Evolutionary conservation across 805 yeast species (phyloP).

Genomic region (Ogataea minuta): DNA sequence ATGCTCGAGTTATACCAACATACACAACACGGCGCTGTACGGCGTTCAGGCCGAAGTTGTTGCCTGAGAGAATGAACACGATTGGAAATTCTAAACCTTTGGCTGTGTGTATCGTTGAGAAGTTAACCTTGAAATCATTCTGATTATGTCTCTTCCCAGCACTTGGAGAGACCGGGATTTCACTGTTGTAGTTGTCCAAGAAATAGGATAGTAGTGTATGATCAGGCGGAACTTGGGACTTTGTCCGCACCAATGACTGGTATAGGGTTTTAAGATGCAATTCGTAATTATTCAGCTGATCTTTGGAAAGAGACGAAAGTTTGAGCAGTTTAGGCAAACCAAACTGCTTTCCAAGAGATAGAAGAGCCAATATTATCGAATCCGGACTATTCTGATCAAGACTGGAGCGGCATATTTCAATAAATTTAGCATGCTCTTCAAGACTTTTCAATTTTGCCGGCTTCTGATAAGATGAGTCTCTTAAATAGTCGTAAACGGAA

Average conservation of each 20-base stretch:
- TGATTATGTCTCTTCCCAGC: conserved; percentile 25
- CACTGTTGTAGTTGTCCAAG: conserved; percentile 40
- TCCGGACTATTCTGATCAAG: conserved; percentile 36
- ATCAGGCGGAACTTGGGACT: conserved; percentile 26
- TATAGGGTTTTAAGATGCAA: conserved; percentile 37
- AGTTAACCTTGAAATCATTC: conserved; percentile 39
- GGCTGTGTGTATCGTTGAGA: conserved; percentile 71
- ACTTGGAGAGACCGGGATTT: conserved; percentile 18
- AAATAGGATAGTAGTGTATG: conserved; percentile 39
- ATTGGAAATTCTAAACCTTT: conserved; percentile 75
- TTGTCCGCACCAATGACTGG: conserved; percentile 28
- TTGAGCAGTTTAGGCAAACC: conserved; percentile 35
- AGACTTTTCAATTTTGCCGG: conserved; percentile 8
- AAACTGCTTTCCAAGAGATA: conserved; percentile 34
- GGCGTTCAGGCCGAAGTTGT: conserved; percentile 17
- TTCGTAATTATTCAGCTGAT: conserved; percentile 28
- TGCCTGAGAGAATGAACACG: conserved; percentile 47
- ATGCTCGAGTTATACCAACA: conserved; percentile 69
- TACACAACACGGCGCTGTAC: conserved; percentile 48
- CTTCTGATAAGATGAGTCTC: conserved; percentile 10
- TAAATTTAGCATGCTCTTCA: conserved; percentile 12
- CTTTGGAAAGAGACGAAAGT: conserved; percentile 11
- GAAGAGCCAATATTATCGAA: conserved; percentile 35
- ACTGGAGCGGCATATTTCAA: conserved; percentile 22
- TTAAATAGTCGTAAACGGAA: conserved; percentile 25